A percentile compares a stretch with the other conserved stretches of the same genome.
Conservation (phyloP, 2,329 filamentous ascomycete genomes). For the Ceratocystis ficicola region DNA sequence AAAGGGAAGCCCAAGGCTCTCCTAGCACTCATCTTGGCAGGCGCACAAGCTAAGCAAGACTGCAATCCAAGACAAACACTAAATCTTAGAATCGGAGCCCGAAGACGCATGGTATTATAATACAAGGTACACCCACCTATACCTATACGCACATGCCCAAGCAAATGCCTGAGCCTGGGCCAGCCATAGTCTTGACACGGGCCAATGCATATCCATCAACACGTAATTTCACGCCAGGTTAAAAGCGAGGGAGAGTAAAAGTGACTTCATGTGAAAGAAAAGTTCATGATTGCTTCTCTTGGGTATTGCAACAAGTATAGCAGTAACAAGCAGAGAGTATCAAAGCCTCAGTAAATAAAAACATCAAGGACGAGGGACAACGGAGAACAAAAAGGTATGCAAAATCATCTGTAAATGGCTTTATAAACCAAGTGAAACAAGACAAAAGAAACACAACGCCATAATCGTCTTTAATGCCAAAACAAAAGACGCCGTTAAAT, state of each 20-base stretch:
- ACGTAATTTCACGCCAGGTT: too few relatives aligned
- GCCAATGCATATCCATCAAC: too few relatives aligned
- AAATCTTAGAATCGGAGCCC: too few relatives aligned
- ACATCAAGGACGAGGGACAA: not conserved
- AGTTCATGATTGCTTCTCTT: slow-evolving; percentile 10
- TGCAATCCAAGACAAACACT: too few relatives aligned
- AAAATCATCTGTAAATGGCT: slow-evolving; percentile 13
- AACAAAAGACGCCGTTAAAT: not conserved
- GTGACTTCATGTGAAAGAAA: not conserved
- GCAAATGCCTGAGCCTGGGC: too few relatives aligned
- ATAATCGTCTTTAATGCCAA: slow-evolving; percentile 5
- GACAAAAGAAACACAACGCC: not conserved
- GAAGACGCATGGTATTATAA: too few relatives aligned
- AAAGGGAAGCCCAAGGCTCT: too few relatives aligned
- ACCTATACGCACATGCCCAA: too few relatives aligned
- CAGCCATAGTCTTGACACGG: too few relatives aligned
- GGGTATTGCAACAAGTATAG: not conserved
- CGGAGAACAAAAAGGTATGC: not conserved
- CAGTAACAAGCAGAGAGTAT: not conserved
- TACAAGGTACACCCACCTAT: too few relatives aligned
- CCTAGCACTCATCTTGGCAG: too few relatives aligned
- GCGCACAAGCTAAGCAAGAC: too few relatives aligned
- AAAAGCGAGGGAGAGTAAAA: not conserved
- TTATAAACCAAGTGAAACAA: slow-evolving; percentile 9
- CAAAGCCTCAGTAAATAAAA: slow-evolving; percentile 4